Conservation (phyloP, 2,329 filamentous ascomycete genomes). For the Dactylellina sp. region DNA sequence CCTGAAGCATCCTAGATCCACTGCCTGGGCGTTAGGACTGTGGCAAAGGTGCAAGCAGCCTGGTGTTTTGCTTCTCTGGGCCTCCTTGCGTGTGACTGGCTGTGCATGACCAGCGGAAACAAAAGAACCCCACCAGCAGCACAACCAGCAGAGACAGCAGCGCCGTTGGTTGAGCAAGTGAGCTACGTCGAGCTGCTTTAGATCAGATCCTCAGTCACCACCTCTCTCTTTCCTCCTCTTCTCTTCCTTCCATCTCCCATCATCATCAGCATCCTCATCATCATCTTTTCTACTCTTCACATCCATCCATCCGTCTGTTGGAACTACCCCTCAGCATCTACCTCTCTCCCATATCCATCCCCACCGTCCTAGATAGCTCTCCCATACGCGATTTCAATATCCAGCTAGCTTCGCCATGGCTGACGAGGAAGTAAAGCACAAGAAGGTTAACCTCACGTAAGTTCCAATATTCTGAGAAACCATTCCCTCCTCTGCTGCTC, state of each 20-base stretch:
- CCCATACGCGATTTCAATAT: slow-evolving; percentile 23
- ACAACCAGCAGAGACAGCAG: no score
- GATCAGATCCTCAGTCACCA: slow-evolving; percentile 36
- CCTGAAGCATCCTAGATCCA: not conserved
- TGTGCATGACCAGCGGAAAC: slow-evolving; percentile 20
- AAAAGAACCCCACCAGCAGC: no score
- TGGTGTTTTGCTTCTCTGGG: no score
- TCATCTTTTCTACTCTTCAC: not conserved
- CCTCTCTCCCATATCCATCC: not conserved
- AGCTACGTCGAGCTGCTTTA: slow-evolving; percentile 38
- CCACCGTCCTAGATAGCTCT: slow-evolving; percentile 18
- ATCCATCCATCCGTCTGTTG: no score
- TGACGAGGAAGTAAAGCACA: slow-evolving; percentile 67
- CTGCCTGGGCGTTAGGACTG: not conserved
- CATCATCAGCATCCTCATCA: slow-evolving; percentile 26
- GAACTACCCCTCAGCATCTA: slow-evolving; percentile 1
- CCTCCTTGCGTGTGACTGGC: slow-evolving; percentile 28
- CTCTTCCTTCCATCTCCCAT: slow-evolving; percentile 33
- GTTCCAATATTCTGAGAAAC: slow-evolving; percentile 62
- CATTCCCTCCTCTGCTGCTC: slow-evolving; percentile 30
- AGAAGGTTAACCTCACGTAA: slow-evolving; percentile 85
- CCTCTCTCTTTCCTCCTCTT: slow-evolving; percentile 30
- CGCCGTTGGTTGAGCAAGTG: not conserved
- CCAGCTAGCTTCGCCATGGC: slow-evolving; percentile 57
- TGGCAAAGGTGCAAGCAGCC: slow-evolving; percentile 43